Evolutionary conservation across 192 early-diverging fungal genomes (phyloP).

Genomic region (Coemansia sp.): DNA sequence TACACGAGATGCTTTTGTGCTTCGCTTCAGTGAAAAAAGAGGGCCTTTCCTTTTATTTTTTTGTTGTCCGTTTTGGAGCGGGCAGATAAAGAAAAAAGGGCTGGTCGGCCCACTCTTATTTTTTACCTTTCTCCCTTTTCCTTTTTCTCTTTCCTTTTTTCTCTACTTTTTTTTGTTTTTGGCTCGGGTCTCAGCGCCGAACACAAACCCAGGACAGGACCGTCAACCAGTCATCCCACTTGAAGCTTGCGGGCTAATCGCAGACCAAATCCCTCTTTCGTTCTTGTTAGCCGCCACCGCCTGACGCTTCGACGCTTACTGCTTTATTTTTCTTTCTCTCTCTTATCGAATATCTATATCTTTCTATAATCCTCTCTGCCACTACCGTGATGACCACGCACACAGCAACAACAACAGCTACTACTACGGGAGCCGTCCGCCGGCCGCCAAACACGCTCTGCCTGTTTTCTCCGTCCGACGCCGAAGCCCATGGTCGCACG

Average conservation of each 20-base stretch:
- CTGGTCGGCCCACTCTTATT: background rate
- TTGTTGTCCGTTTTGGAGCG: no score
- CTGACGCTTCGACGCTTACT: no score
- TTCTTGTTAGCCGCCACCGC: no score
- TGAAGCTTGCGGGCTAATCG: no score
- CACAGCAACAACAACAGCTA: conserved; percentile 15
- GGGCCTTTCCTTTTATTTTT: background rate
- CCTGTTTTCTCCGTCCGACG: conserved; percentile 16
- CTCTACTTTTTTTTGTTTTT: background rate
- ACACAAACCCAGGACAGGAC: background rate
- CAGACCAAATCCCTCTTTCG: background rate
- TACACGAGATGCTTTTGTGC: no score
- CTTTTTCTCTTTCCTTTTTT: conserved; percentile 9
- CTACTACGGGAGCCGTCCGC: background rate
- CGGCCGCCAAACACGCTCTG: conserved; percentile 21
- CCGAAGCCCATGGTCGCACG: background rate
- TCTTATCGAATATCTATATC: background rate
- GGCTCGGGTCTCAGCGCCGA: background rate
- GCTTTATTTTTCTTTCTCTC: background rate
- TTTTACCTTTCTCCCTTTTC: background rate
- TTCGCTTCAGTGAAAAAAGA: background rate
- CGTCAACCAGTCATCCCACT: background rate
- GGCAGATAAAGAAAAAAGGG: conserved; percentile 1
- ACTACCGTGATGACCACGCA: conserved; percentile 21
- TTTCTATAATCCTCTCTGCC: no score